phyloP scores from a whole-genome alignment of 1,139 yeast species.

The Kodamaea alishanica region DNA sequence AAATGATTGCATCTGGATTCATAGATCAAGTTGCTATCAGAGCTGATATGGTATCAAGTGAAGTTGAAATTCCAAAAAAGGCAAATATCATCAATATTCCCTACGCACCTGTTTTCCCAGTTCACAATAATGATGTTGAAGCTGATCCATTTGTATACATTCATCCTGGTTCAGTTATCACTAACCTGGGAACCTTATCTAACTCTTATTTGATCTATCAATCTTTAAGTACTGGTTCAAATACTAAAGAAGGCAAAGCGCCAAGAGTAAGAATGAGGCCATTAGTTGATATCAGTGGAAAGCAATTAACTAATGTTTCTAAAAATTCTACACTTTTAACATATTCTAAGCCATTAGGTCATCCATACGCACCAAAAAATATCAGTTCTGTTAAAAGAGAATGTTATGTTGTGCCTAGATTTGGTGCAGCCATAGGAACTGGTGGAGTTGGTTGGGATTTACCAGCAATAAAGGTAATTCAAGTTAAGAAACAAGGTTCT shows the following conservation, averaged over 20 bases:
- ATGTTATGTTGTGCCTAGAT: slow-evolving; percentile 86
- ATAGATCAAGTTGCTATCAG: slow-evolving; percentile 87
- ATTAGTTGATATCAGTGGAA: slow-evolving; percentile 70
- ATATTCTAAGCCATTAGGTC: slow-evolving; percentile 88
- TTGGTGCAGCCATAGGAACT: slow-evolving; percentile 79
- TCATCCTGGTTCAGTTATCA: slow-evolving; percentile 70
- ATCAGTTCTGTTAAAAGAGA: slow-evolving; percentile 65
- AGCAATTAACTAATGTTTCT: slow-evolving; percentile 75
- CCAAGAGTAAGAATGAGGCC: slow-evolving; percentile 67
- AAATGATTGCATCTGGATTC: slow-evolving; percentile 90
- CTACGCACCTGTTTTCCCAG: slow-evolving; percentile 65
- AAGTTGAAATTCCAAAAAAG: slow-evolving; percentile 54
- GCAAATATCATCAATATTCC: slow-evolving; percentile 65
- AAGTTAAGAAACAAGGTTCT: slow-evolving; percentile 56
- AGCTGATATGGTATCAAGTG: slow-evolving; percentile 71
- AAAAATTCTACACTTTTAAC: slow-evolving; percentile 68
- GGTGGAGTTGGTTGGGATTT: slow-evolving; percentile 93
- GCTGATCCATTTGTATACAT: slow-evolving; percentile 62
- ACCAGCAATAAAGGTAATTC: slow-evolving; percentile 77
- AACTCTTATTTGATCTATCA: slow-evolving; percentile 75
- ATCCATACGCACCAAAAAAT: slow-evolving; percentile 79
- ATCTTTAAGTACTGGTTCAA: slow-evolving; percentile 49
- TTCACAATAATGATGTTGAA: slow-evolving; percentile 31
- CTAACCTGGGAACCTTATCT: slow-evolving; percentile 56
- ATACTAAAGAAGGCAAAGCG: slow-evolving; percentile 29